These are phyloP conservation scores for Suillus ampliporus DNA, from an alignment of 768 basidiomycete species.

Conservation along the genomic window DNA sequence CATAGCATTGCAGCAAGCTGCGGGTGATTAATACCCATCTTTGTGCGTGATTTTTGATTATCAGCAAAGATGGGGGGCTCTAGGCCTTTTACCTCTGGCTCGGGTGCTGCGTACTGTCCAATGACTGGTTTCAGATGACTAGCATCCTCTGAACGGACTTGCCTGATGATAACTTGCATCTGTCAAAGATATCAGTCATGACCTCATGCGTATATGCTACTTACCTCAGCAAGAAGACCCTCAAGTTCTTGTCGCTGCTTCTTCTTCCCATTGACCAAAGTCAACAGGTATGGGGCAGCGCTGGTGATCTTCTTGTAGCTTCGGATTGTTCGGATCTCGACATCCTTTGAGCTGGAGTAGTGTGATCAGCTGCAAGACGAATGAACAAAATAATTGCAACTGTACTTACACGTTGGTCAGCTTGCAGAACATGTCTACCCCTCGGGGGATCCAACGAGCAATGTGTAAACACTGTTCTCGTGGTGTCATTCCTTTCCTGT, in stretches of 20 bases:
- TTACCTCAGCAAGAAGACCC: neutral
- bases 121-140: neutral
- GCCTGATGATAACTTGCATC: conserved; percentile 5
- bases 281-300: neutral
- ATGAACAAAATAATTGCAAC: neutral
- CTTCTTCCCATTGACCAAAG: neutral
- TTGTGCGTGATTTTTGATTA: neutral
- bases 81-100: neutral
- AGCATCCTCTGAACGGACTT: neutral
- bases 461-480: conserved; percentile 6
- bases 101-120: neutral
- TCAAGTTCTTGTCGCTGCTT: neutral
- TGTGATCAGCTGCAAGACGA: neutral
- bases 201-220: neutral
- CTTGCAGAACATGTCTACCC: conserved; percentile 12
- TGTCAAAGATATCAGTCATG: neutral
- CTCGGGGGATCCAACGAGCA: conserved; percentile 11
- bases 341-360: neutral
- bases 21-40: conserved; percentile 12
- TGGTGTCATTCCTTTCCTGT: neutral
- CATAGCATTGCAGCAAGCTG: conserved; percentile 8
- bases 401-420: neutral
- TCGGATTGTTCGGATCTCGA: neutral
- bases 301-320: neutral
- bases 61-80: conserved; percentile 1